Evolutionary conservation across 805 yeast genomes (phyloP), one percentile per base, ranked within the genome.

Genomic region (Suhomyces sp.): DNA sequence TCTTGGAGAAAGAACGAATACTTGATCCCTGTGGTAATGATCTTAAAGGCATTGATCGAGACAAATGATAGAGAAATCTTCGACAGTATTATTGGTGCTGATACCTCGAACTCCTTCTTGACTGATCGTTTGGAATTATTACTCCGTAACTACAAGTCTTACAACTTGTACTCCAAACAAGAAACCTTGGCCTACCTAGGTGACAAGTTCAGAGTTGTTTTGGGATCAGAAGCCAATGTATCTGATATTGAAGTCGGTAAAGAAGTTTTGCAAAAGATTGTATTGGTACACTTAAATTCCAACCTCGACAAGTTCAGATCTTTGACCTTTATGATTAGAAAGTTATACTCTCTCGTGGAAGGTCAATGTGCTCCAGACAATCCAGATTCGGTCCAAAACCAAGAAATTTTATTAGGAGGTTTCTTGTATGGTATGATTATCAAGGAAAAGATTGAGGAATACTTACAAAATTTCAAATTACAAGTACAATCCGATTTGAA

Each of bases 301-400:
- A 77, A 79, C 53, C 68, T 63, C 34, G 96, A 88, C 60, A 93
- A 93, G 66, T 88, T 87, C 63, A 75, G 88, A 54, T 71, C 90
- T 82, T 67, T 93, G 42, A 64, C 90, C 42, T 93, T 90, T 66
- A 93, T 93, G 98, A 81, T 93, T 53, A 79, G 98, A 72, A 93
- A 93, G 65, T 74, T 93, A 42, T 93, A 93, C 60, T 76, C 98
- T 0, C 74, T 93, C 46, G 98, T 91, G 28, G 96, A 96, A 23
- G 97, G 97, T 42, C 96, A 91, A 58, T 91, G 97, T 63, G 70
- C 90, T 35, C 91, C 96, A 12, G 98, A 93, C 63, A 93, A 93
- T 66, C 98, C 98, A 58, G 98, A 93, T 81, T 95, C 98, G 32
- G 87, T 96, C 7, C 98, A 93, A 72, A 97, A 93, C 72, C 98